Conservation (phyloP, 257 asterid species). For the Echium plantagineum region DNA sequence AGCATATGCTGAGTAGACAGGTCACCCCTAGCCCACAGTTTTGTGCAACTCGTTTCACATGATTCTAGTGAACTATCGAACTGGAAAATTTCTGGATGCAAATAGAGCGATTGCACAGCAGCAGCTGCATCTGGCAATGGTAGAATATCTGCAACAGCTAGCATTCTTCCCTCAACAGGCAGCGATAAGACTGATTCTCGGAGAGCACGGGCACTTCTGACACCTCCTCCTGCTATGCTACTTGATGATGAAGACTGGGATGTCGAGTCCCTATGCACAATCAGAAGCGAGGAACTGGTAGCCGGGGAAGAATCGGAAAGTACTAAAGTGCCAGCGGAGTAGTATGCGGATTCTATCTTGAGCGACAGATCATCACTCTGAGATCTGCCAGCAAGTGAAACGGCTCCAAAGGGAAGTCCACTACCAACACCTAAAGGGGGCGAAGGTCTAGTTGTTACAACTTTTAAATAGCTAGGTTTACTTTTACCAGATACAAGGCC, state of each 20-base stretch:
- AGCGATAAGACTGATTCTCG: constrained; percentile 73
- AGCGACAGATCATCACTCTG: constrained; percentile 71
- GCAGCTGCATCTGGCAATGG: constrained; percentile 77
- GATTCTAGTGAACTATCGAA: constrained; percentile 55
- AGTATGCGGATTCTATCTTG: constrained; percentile 84
- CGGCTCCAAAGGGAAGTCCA: constrained; percentile 72
- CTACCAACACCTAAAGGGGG: constrained; percentile 87
- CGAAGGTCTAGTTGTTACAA: constrained; percentile 86
- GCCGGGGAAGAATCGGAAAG: constrained; percentile 92
- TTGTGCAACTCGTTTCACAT: constrained; percentile 52
- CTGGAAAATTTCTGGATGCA: constrained; percentile 59
- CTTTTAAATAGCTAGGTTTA: constrained; percentile 82
- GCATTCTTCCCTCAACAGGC: constrained; percentile 92
- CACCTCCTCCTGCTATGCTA: constrained; percentile 55
- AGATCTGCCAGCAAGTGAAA: constrained; percentile 77
- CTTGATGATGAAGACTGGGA: constrained; percentile 57
- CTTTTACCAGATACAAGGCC: constrained; percentile 41
- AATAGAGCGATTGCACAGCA: constrained; percentile 67
- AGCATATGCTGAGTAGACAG: constrained; percentile 85
- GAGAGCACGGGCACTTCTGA: constrained; percentile 75
- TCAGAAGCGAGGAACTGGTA: constrained; percentile 69
- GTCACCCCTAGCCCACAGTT: constrained; percentile 90
- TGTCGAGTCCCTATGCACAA: constrained; percentile 67
- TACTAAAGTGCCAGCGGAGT: constrained; percentile 69
- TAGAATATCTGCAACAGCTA: constrained; percentile 75